Conservation (phyloP, 2,329 filamentous ascomycete genomes). For the Colletotrichum zoysiae region DNA sequence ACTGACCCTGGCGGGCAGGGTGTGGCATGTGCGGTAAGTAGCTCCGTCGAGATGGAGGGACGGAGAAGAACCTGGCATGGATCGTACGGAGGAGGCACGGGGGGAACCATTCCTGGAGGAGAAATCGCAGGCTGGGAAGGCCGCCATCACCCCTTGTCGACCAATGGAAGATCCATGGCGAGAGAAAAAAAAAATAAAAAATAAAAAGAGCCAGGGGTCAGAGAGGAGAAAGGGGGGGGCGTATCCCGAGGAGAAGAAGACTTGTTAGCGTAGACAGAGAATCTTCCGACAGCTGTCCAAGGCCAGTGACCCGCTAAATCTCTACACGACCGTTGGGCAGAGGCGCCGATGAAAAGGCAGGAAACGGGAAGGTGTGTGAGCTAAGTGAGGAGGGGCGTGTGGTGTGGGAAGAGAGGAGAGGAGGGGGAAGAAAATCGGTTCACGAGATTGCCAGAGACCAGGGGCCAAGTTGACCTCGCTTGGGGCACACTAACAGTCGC, state of each 20-base stretch:
- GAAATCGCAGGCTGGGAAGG: constrained; percentile 41
- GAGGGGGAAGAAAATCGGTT: constrained; percentile 55
- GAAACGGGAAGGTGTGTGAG: constrained; percentile 55
- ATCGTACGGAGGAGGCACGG: constrained; percentile 48
- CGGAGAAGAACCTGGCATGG: constrained; percentile 45
- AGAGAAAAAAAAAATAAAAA: neutral
- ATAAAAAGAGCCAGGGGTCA: constrained; percentile 46
- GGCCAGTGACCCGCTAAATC: constrained; percentile 57
- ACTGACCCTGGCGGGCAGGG: constrained; percentile 35
- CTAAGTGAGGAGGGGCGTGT: constrained; percentile 46
- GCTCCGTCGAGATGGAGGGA: constrained; percentile 52
- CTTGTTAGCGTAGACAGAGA: constrained; percentile 54
- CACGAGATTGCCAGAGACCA: constrained; percentile 60
- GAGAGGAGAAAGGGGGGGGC: constrained; percentile 37
- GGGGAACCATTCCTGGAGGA: constrained; percentile 40
- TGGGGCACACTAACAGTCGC: constrained; percentile 44
- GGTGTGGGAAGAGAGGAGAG: constrained; percentile 41
- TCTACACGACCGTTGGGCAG: constrained; percentile 62
- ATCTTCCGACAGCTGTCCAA: constrained; percentile 59
- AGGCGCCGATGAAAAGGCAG: constrained; percentile 53
- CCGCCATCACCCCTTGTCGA: constrained; percentile 29
- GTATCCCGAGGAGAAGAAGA: constrained; percentile 52
- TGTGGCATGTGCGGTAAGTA: constrained; percentile 41
- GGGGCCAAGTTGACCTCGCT: constrained; percentile 51
- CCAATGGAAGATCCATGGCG: constrained; percentile 46